Conservation (phyloP, 169 alveolate genomes). For the Cystoisospora suis region DNA sequence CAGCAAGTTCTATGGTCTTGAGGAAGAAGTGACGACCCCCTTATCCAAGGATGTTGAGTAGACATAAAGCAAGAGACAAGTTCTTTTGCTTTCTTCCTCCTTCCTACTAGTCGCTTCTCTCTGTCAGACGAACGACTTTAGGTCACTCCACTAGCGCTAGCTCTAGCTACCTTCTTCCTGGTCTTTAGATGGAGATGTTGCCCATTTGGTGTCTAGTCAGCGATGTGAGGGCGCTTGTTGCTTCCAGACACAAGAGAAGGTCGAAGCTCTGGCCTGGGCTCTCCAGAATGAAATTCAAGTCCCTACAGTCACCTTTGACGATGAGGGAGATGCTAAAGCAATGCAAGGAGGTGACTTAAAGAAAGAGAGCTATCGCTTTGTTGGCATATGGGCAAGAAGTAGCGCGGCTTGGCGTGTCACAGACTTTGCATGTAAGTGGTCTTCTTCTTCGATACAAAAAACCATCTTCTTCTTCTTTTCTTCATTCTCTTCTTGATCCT, state of each 20-base stretch:
- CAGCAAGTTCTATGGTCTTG: too few relatives aligned
- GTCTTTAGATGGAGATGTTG: not conserved
- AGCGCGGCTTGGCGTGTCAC: slow-evolving; percentile 42
- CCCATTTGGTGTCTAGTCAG: not conserved
- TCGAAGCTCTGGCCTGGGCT: slow-evolving; percentile 9
- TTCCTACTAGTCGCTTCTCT: not conserved
- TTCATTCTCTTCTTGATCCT: too few relatives aligned
- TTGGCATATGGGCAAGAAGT: slow-evolving; percentile 32
- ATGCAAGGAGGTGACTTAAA: too few relatives aligned
- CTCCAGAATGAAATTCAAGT: not conserved
- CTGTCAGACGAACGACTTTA: not conserved
- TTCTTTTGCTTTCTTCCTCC: too few relatives aligned
- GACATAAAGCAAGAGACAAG: too few relatives aligned
- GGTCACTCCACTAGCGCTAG: not conserved
- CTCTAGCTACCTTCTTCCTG: not conserved
- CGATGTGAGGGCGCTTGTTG: not conserved
- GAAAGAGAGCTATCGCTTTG: slow-evolving; percentile 2
- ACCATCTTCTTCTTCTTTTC: not conserved
- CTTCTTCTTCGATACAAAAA: not conserved
- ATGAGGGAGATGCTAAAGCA: not conserved
- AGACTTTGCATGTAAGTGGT: slow-evolving; percentile 8
- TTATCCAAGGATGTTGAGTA: too few relatives aligned
- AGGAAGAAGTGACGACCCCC: too few relatives aligned
- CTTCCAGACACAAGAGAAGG: not conserved
- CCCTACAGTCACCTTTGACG: not conserved